Percentiles rank a stretch among this genome's conserved stretches.
Conservation (phyloP, 495 filamentous ascomycete species). For the Penicillium crystallinum region DNA sequence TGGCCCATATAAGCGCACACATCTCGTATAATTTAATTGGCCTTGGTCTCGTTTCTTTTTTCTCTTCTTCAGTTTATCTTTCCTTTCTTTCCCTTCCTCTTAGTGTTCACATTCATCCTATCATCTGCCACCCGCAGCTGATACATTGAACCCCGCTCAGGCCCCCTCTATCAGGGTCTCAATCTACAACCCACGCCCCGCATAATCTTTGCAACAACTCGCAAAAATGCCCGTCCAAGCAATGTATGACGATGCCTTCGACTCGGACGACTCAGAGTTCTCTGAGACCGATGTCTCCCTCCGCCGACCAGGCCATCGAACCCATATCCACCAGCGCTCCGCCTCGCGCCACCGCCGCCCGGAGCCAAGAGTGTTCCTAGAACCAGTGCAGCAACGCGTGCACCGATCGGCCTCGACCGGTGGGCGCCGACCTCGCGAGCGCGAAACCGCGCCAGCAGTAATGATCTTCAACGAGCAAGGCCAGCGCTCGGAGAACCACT, state of each 20-base stretch:
- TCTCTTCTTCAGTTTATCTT: not conserved
- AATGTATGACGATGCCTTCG: not conserved
- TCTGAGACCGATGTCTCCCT: constrained; percentile 40
- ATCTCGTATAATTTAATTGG: constrained; percentile 1
- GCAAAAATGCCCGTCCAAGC: constrained; percentile 18
- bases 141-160: constrained; percentile 2
- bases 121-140: not conserved
- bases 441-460: constrained; percentile 13
- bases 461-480: constrained; percentile 26
- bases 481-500: constrained; percentile 9
- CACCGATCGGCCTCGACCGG: constrained; percentile 41
- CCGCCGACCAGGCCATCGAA: constrained; percentile 19
- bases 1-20: not conserved
- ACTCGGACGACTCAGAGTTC: constrained; percentile 33
- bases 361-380: constrained; percentile 14
- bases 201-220: not conserved
- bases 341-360: constrained; percentile 33
- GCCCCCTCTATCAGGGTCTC: constrained; percentile 7
- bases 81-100: not conserved
- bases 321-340: constrained; percentile 30
- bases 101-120: not conserved
- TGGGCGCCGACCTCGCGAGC: constrained; percentile 28
- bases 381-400: constrained; percentile 22
- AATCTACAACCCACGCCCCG: not conserved
- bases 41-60: not conserved